Evolutionary conservation across 805 yeast species (phyloP), one percentile per base, ranked within the genome.

Genomic region (Spathaspora passalidarum): DNA sequence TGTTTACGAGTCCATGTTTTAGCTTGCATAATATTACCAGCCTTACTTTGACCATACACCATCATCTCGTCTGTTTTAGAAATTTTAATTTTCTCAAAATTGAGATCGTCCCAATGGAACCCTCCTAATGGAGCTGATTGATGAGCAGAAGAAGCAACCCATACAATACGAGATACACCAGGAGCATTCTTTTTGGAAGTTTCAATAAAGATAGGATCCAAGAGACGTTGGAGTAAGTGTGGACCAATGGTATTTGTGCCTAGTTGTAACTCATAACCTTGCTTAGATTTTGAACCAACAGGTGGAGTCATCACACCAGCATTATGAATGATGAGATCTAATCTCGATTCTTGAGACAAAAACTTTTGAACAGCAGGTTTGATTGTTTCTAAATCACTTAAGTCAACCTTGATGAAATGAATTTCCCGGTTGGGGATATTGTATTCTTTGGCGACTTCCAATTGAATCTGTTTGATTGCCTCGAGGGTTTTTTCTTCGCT

Each of bases 21-120:
- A 1, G 74, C 59, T 51, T 68, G 70, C 38, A 65, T 61, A 21
- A 66, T 51, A 43, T 63, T 62, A 25, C 67, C 62, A 1, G 78
- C 75, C 57, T 78, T 78, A 21, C 75, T 65, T 54, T 73, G 76
- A 3, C 68, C 72, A 52, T 78, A 74, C 10, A 53, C 26, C 8
- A 52, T 32, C 23, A 20, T 20, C 13, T 36, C 17, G 51, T 48
- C 26, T 53, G 3, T 25, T 51, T 20, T 21, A 7, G 42, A 39
- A 2, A 11, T 18, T 3, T 19, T 20, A 9, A 47, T 45, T 39
- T 51, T 53, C 35, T 56, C 59, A 49, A 50, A 49, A 39, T 57
- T 56, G 35, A 68, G 56, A 45, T 68, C 69, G 39, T 61, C 65
- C 49, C 63, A 60, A 38, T 67, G 52, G 17, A 73, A 61, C 5